Base-by-base conservation (phyloP, 306 rosid species). In the Trifolium subterraneum region DNA sequence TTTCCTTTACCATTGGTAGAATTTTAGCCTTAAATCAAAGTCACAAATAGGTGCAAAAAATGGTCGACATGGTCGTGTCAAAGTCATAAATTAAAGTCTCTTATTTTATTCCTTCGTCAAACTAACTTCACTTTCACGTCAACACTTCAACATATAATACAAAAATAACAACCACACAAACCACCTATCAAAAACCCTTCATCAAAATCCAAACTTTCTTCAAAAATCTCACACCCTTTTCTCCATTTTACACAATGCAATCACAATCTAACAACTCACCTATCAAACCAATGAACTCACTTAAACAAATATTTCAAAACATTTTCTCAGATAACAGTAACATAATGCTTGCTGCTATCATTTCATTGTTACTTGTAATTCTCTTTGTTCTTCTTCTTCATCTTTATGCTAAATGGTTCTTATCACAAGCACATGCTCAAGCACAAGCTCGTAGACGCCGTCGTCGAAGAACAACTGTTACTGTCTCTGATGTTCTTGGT, bases 361-460 rank as follows among this genome's bases (percentile, higher is more conserved):
- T 95, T 65, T 90, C 97, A 9, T 78, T 95, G 20, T 88, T 95
- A 15, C 76, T 92, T 3, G 98, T 92, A 36, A 83, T 95, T 54
- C 93, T 95, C 87, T 95, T 95, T 79, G 99, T 95, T 59, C 85
- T 95, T 14, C 81, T 95, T 22, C 99, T 95, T 72, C 99, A 95
- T 48, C 76, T 90, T 71, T 95, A 90, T 77, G 99, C 99, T 27
- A 87, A 87, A 33, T 90, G 97, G 90, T 90, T 95, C 89, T 59
- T 90, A 1, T 83, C 91, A 35, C 97, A 87, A 8, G 87, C 93
- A 36, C 85, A 82, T 11, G 71, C 77, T 5, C 88, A 78, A 18
- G 77, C 85, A 3, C 82, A 65, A 1, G 68, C 80, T 2, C 78
- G 81, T 0, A 77, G 78, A 15, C 89, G 58, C 73, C 85, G 80